These are phyloP conservation scores for Wickerhamiella kazuoi DNA, from an alignment of 805 yeast genomes.

Conservation along the genomic window DNA sequence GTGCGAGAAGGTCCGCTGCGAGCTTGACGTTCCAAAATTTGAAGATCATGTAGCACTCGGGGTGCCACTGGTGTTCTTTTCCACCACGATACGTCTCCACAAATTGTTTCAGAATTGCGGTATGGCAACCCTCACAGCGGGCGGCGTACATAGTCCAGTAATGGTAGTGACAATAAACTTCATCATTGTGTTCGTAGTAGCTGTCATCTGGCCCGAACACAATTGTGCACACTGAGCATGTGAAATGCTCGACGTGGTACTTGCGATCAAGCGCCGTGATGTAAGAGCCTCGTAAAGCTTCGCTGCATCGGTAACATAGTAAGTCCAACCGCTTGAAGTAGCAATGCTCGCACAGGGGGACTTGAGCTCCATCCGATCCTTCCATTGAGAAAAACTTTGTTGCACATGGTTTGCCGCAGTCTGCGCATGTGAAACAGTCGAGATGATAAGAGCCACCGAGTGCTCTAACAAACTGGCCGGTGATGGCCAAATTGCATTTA, in stretches of 20 bases:
- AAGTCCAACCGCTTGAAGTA: slow-evolving; percentile 72
- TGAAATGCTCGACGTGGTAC: slow-evolving; percentile 89
- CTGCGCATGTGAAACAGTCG: slow-evolving; percentile 71
- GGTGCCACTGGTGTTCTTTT: slow-evolving; percentile 92
- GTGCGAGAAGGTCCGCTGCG: slow-evolving; percentile 16
- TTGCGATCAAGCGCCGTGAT: slow-evolving; percentile 84
- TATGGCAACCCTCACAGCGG: slow-evolving; percentile 83
- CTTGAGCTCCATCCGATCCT: slow-evolving; percentile 3
- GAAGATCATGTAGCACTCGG: slow-evolving; percentile 95
- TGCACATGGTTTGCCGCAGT: slow-evolving; percentile 67
- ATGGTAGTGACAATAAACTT: slow-evolving; percentile 80
- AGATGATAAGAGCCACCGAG: slow-evolving; percentile 65
- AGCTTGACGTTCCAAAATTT: slow-evolving; percentile 88
- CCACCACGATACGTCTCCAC: slow-evolving; percentile 88
- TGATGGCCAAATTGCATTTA: slow-evolving; percentile 34
- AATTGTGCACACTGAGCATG: slow-evolving; percentile 69
- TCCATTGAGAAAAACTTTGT: slow-evolving; percentile 79
- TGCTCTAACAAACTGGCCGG: slow-evolving; percentile 76
- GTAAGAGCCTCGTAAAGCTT: slow-evolving; percentile 78
- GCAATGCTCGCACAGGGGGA: slow-evolving; percentile 77
- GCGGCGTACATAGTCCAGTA: slow-evolving; percentile 74
- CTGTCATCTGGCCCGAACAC: slow-evolving; percentile 84
- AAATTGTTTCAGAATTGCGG: slow-evolving; percentile 83
- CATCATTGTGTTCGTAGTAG: slow-evolving; percentile 70
- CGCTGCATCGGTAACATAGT: slow-evolving; percentile 72